Evolutionary conservation across 768 basidiomycete species (phyloP), one percentile per base, ranked within the genome.

Genomic region (Calocera viscosa): DNA sequence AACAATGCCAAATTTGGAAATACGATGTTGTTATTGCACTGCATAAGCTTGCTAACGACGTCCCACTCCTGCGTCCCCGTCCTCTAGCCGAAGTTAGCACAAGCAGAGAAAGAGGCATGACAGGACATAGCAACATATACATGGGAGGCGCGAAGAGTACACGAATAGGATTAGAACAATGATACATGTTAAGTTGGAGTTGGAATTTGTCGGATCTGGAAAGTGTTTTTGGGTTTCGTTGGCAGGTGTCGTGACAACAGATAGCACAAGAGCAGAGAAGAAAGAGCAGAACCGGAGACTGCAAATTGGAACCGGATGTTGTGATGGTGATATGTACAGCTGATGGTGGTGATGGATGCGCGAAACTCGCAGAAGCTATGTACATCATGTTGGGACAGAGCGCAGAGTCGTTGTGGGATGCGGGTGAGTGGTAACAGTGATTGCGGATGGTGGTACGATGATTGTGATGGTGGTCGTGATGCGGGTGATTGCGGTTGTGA

Each of bases 131-230:
- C 53, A 60, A 19, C 10, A 14, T 26, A 32, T 8, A 32, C 10
- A 32, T 22, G 30, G 19, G 53, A 60, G 30, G 14, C 30, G 16
- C 14, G 26, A 60, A 32, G 30, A 60, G 53, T 60, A 60, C 53
- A 60, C 53, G 53, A 60, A 60, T 60, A 60, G 19, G 53, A 60
- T 60, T 60, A 60, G 53, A 60, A 60, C 53, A 60, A 60, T 60
- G 53, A 28, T 60, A 60, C 53, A 60, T 26, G 53, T 28, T 60
- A 60, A 47, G 43, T 26, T 60, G 53, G 11, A 11, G 53, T 60
- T 60, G 53, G 30, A 60, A 11, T 16, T 16, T 60, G 53, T 60
- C 43, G 43, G 24, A 19, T 19, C 24, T 47, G 43, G 24, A 47
- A 19, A 47, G 24, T 47, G 43, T 60, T 60, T 60, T 60, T 60